Evolutionary conservation across 768 basidiomycete genomes (phyloP).

Genomic region (Tulasnella sp.): DNA sequence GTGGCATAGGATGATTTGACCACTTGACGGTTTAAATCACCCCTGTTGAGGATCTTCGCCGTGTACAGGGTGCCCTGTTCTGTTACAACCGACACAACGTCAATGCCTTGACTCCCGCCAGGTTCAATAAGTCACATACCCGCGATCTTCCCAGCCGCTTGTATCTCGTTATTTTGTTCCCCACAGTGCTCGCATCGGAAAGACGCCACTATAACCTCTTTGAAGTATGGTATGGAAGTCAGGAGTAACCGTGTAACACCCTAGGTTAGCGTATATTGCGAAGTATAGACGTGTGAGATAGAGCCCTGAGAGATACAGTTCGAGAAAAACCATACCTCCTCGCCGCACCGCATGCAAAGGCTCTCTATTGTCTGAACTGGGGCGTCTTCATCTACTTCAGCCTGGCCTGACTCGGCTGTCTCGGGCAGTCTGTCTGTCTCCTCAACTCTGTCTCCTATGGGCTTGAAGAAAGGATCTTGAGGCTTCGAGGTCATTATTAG

Average conservation of each 20-base stretch:
- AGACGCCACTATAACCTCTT: slow-evolving; percentile 92
- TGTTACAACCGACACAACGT: slow-evolving; percentile 37
- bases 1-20: slow-evolving; percentile 84
- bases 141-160: slow-evolving; percentile 81
- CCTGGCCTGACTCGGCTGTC: slow-evolving; percentile 30
- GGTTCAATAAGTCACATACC: slow-evolving; percentile 48
- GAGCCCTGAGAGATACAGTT: neutral
- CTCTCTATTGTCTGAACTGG: slow-evolving; percentile 83
- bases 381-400: slow-evolving; percentile 53
- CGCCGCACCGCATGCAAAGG: slow-evolving; percentile 87
- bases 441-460: slow-evolving; percentile 55
- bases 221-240: slow-evolving; percentile 92
- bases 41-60: slow-evolving; percentile 63
- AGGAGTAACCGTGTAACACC: slow-evolving; percentile 84
- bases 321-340: slow-evolving; percentile 58
- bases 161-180: slow-evolving; percentile 85
- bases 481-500: slow-evolving; percentile 20
- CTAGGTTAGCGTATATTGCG: slow-evolving; percentile 45
- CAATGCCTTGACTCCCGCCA: neutral
- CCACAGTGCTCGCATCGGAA: slow-evolving; percentile 96
- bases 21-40: slow-evolving; percentile 88
- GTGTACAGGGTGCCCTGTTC: slow-evolving; percentile 85
- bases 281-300: neutral
- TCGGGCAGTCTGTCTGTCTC: slow-evolving; percentile 44
- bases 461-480: slow-evolving; percentile 50